phyloP scores from a whole-genome alignment of 441 rosid genomes.

The Eruca vesicaria region DNA sequence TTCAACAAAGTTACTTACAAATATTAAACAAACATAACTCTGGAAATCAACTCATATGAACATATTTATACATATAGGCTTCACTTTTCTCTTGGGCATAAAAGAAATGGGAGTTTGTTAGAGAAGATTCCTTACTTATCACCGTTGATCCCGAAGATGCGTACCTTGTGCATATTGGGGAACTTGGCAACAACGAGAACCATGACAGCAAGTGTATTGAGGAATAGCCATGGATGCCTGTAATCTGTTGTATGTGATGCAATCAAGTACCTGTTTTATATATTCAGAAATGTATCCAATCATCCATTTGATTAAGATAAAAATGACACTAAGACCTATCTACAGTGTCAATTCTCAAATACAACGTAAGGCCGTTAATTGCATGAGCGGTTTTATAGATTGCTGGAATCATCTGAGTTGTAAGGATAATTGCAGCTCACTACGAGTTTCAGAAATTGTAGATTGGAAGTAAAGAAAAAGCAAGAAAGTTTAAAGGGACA shows the following conservation, averaged over 20 bases:
- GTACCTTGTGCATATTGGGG: slow-evolving; percentile 97
- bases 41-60: slow-evolving; percentile 20
- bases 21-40: slow-evolving; percentile 19
- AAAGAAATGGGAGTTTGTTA: neutral
- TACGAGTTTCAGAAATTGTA: neutral
- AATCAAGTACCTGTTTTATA: slow-evolving; percentile 72
- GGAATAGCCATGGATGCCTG: slow-evolving; percentile 85
- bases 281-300: neutral
- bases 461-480: neutral
- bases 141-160: slow-evolving; percentile 90
- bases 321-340: neutral
- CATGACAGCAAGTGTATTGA: slow-evolving; percentile 81
- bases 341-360: neutral
- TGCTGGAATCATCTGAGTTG: neutral
- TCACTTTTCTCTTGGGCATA: neutral
- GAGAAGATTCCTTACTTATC: slow-evolving; percentile 45
- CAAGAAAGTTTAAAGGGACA: slow-evolving; percentile 25
- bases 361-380: neutral
- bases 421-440: neutral
- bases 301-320: neutral
- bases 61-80: slow-evolving; percentile 13
- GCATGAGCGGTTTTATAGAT: neutral
- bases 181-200: slow-evolving; percentile 91
- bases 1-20: slow-evolving; percentile 27
- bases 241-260: slow-evolving; percentile 96